Evolutionary conservation across 2,329 filamentous ascomycete species (phyloP), one percentile per base, ranked within the genome.

Genomic region (Exophiala spinifera): DNA sequence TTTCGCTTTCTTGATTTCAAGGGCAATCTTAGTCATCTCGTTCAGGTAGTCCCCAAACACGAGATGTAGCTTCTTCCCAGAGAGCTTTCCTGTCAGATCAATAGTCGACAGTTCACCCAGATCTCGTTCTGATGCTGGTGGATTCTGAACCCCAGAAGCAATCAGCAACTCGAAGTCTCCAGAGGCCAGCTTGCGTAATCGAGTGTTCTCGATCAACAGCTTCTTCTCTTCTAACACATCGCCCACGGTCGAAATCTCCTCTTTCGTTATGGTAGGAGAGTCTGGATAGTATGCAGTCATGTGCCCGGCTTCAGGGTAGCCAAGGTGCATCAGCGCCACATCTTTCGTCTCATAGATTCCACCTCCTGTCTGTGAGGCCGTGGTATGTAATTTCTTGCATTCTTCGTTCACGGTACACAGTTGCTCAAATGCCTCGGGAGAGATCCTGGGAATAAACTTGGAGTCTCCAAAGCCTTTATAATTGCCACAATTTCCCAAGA

Each of bases 381-480:
- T 82, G 61, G 85, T 77, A 69, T 88, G 88, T 63, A 83, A 79
- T 58, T 78, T 77, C 65, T 81, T 76, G 5, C 86, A 82, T 49
- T 86, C 82, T 2, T 81, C 72, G 0, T 72, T 74, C 14, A 80
- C 78, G 14, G 78, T 76, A 42, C 86, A 85, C 31, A 92, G 76
- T 56, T 85, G 80, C 47, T 82, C 79, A 56, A 91, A 79, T 4
- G 78, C 80, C 55, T 81, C 79, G 62, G 84, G 79, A 5, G 79
- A 76, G 65, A 87, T 83, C 63, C 88, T 79, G 1, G 89, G 89
- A 53, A 94, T 80, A 67, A 94, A 91, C 69, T 94, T 94, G 64
- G 86, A 82, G 71, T 94, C 88, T 40, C 89, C 89, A 65, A 91
- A 92, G 63, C 87, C 87, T 75, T 92, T 92, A 75, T 92, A 94